Evolutionary conservation across 768 basidiomycete species (phyloP).

Genomic region (Solioccasus polychromus): DNA sequence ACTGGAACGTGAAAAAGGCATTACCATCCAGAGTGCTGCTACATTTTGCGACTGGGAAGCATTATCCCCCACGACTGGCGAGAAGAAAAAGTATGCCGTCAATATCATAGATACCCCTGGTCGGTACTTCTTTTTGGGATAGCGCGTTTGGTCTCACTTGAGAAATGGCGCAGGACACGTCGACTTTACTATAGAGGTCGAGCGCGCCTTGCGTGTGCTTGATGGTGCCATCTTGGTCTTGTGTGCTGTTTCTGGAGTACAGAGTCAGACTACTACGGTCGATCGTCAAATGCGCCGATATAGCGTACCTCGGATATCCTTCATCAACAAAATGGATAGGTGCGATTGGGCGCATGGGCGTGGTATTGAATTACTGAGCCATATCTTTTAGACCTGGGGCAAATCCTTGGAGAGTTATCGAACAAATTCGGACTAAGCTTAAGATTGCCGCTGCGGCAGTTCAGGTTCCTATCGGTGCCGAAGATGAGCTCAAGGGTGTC

Average conservation of each 20-base stretch:
- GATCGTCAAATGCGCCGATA: constrained; percentile 99
- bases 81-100: constrained; percentile 82
- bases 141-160: neutral
- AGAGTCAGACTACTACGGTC: constrained; percentile 98
- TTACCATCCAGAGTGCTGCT: constrained; percentile 98
- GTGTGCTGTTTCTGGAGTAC: constrained; percentile 94
- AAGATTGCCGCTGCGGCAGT: constrained; percentile 92
- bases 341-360: constrained; percentile 21
- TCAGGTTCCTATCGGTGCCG: constrained; percentile 90
- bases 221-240: constrained; percentile 96
- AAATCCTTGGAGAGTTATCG: constrained; percentile 93
- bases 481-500: constrained; percentile 85
- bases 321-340: constrained; percentile 99
- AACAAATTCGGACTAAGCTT: constrained; percentile 89
- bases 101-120: constrained; percentile 99
- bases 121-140: constrained; percentile 18
- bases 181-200: constrained; percentile 99
- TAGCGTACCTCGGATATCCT: constrained; percentile 91
- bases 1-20: constrained; percentile 96
- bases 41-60: constrained; percentile 98
- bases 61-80: constrained; percentile 53
- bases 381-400: constrained; percentile 72
- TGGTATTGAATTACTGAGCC: neutral
- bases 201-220: constrained; percentile 91
- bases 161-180: constrained; percentile 74